phyloP scores from a whole-genome alignment of 129 eudicot species.

The Heracleum sosnowskyi region DNA sequence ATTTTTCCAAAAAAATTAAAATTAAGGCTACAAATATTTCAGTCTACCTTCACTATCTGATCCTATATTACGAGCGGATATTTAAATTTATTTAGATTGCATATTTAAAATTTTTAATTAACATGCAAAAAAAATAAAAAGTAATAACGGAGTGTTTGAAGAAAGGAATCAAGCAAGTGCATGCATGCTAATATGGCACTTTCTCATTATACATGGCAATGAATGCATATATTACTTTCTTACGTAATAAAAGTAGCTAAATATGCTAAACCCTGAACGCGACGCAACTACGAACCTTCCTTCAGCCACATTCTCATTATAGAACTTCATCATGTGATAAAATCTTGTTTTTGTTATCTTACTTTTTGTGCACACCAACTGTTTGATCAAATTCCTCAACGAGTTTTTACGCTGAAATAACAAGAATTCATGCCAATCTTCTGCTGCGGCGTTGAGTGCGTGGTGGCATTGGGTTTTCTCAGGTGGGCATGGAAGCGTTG shows the following conservation, averaged over 20 bases:
- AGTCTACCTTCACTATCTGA: no score
- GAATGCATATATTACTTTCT: background rate
- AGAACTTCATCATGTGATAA: background rate
- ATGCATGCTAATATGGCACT: background rate
- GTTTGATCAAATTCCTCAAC: background rate
- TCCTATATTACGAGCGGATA: no score
- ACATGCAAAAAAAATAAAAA: no score
- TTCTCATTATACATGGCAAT: background rate
- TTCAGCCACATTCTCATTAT: background rate
- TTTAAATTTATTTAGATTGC: no score
- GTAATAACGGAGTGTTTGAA: no score
- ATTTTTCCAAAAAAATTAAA: no score
- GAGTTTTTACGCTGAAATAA: background rate
- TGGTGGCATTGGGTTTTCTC: slow-evolving; percentile 51
- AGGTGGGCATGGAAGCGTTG: slow-evolving; percentile 94
- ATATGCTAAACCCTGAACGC: background rate
- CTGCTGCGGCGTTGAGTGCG: slow-evolving; percentile 72
- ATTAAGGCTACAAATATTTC: no score
- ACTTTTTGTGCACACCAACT: background rate
- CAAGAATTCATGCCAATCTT: slow-evolving; percentile 44
- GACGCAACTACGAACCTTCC: background rate
- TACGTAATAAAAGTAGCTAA: background rate
- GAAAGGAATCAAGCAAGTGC: background rate
- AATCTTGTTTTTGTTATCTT: no score
- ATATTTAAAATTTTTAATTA: no score